These are phyloP conservation scores for Wallacemonas collosoma DNA, from an alignment of 208 protist genomes.

Conservation along the genomic window DNA sequence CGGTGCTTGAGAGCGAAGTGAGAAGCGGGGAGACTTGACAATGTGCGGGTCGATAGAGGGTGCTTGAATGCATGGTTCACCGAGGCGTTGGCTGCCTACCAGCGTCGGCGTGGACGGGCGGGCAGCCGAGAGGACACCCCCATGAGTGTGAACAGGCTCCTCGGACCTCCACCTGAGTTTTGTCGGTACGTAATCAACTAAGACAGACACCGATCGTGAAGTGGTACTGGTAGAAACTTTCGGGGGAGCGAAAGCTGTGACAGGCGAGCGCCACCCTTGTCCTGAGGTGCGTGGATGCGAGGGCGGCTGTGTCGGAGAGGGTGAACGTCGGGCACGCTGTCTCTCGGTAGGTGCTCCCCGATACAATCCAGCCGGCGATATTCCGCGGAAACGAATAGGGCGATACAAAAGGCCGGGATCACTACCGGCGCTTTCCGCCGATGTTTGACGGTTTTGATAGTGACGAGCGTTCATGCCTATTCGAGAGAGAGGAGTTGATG, in stretches of 20 bases:
- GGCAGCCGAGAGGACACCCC: constrained; percentile 5
- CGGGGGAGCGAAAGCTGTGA: no score
- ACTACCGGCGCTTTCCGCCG: no score
- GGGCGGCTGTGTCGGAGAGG: no score
- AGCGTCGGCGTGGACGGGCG: background rate
- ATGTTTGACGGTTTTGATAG: no score
- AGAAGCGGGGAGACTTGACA: background rate
- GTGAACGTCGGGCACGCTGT: no score
- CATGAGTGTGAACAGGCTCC: background rate
- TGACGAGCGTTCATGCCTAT: background rate
- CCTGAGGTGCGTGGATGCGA: no score
- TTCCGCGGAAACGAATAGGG: constrained; percentile 1
- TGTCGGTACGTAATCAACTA: background rate
- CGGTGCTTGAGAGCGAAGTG: background rate
- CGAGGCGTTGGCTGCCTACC: background rate
- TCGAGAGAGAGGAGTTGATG: no score
- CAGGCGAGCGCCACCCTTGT: no score
- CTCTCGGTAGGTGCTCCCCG: background rate
- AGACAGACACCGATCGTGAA: constrained; percentile 2
- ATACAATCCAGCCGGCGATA: background rate
- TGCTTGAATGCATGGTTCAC: background rate
- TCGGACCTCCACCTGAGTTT: constrained; percentile 6
- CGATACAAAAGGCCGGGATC: constrained; percentile 5
- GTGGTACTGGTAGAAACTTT: background rate
- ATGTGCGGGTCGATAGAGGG: background rate